A percentile compares a stretch with the other conserved stretches of the same genome.
phyloP scores from a whole-genome alignment of 805 yeast genomes.

The Sugiyamaella qingdaonensis region DNA sequence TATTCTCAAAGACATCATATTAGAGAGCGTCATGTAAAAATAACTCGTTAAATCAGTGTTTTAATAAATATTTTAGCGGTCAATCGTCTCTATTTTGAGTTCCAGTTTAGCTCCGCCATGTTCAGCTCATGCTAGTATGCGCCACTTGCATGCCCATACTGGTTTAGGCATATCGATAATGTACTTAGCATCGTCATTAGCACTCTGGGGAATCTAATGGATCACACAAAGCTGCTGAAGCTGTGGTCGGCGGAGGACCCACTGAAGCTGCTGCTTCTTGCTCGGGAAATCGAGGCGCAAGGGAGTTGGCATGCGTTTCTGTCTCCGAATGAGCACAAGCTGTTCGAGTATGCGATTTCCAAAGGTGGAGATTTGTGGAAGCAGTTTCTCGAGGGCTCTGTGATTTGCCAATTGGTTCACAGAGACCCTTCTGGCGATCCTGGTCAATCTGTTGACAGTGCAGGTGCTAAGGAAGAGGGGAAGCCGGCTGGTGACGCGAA shows the following conservation, averaged over 20 bases:
- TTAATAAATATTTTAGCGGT: too few species aligned
- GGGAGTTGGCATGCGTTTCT: conserved; percentile 36
- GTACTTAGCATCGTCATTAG: background rate
- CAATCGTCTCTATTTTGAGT: too few species aligned
- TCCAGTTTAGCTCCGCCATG: background rate
- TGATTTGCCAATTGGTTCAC: conserved; percentile 23
- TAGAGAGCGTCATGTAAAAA: too few species aligned
- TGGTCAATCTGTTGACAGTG: background rate
- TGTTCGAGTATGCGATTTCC: conserved; percentile 31
- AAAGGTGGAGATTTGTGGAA: conserved; percentile 33
- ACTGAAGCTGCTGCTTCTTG: conserved; percentile 20
- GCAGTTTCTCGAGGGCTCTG: conserved; percentile 30
- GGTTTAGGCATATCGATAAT: background rate
- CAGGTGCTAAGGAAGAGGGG: background rate
- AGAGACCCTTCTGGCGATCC: background rate
- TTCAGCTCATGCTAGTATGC: background rate
- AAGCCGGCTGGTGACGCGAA: background rate
- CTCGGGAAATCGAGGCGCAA: conserved; percentile 26
- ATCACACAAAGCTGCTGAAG: conserved; percentile 7
- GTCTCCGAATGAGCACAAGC: conserved; percentile 35
- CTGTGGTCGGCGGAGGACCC: conserved; percentile 22
- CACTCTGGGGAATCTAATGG: conserved; percentile 4
- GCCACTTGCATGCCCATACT: background rate
- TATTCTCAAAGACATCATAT: too few species aligned
- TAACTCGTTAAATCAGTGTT: too few species aligned